phyloP scores from a whole-genome alignment of 208 protist genomes.

The Acanthamoeba royreba region DNA sequence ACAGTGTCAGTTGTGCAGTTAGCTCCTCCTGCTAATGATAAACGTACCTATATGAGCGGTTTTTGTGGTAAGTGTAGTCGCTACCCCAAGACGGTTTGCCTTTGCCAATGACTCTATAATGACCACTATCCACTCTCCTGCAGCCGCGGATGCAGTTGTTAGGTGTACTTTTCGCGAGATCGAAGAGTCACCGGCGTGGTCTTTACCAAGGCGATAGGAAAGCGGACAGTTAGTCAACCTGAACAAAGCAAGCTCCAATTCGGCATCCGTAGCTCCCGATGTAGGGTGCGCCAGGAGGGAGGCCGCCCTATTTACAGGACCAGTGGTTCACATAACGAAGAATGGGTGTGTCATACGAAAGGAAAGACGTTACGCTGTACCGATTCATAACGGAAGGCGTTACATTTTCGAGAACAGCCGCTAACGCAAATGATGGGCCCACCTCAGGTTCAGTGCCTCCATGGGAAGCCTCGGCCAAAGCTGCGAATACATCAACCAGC shows the following conservation, averaged over 20 bases:
- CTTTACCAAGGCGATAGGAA: background rate
- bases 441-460: background rate
- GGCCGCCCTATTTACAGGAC: background rate
- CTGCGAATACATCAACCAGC: background rate
- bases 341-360: background rate
- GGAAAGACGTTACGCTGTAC: background rate
- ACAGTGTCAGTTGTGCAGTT: background rate
- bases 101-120: background rate
- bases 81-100: background rate
- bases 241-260: background rate
- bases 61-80: background rate
- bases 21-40: too few relatives aligned
- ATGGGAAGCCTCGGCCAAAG: background rate
- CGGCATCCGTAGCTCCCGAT: background rate
- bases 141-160: background rate
- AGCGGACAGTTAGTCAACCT: background rate
- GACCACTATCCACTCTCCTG: background rate
- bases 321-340: too few relatives aligned
- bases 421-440: background rate
- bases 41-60: background rate
- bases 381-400: background rate
- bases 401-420: background rate
- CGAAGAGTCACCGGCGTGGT: too few relatives aligned
- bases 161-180: background rate
- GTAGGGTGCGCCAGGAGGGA: background rate